These are phyloP conservation scores for Populus hybrid DNA, from an alignment of 441 rosid species.

Conservation along the genomic window DNA sequence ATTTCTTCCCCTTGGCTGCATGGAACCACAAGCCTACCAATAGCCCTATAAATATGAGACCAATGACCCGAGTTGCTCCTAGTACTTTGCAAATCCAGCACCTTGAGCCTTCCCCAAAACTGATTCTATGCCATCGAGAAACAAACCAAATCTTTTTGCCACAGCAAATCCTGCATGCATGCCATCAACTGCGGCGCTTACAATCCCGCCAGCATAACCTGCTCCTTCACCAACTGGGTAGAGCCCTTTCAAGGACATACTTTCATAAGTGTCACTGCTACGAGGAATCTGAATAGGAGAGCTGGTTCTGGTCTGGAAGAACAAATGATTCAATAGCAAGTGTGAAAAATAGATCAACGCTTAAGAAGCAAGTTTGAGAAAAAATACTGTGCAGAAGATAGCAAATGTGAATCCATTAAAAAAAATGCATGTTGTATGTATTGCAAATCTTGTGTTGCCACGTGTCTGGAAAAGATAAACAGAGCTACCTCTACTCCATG, in stretches of 20 bases:
- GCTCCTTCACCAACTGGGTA: conserved; percentile 98
- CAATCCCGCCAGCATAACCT: conserved; percentile 96
- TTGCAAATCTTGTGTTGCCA: background rate
- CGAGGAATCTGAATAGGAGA: conserved; percentile 81
- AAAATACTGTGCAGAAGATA: background rate
- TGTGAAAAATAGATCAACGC: background rate
- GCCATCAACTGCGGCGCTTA: conserved; percentile 97
- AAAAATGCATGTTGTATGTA: background rate
- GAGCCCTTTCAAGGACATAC: conserved; percentile 68
- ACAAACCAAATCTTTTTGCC: conserved; percentile 62
- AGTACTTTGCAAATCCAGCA: conserved; percentile 56
- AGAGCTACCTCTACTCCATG: conserved; percentile 85
- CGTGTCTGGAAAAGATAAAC: background rate
- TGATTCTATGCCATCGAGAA: conserved; percentile 51
- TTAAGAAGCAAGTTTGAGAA: background rate
- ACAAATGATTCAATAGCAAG: background rate
- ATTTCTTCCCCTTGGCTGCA: background rate
- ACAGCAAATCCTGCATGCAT: conserved; percentile 79
- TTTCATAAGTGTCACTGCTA: conserved; percentile 63
- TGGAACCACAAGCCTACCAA: background rate
- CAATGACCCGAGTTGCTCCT: conserved; percentile 3
- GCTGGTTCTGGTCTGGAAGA: conserved; percentile 81
- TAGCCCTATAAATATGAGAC: background rate
- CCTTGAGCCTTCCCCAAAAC: conserved; percentile 64
- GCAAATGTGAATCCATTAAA: conserved; percentile 1